These are phyloP conservation scores for Yamadazyma takamatsuzukensis DNA, from an alignment of 805 yeast species.

Conservation along the genomic window DNA sequence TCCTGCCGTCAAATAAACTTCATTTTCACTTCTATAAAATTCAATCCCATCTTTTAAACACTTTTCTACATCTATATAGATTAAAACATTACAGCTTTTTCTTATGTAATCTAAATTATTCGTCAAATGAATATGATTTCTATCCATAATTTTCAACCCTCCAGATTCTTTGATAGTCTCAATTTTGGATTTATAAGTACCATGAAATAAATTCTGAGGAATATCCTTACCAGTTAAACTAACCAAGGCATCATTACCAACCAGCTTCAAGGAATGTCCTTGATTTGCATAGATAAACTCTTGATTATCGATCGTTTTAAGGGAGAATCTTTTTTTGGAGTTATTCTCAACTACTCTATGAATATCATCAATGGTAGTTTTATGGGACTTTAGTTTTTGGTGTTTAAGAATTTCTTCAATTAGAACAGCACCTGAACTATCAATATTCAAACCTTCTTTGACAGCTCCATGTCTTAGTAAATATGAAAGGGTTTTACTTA, in stretches of 20 bases:
- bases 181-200: conserved; percentile 59
- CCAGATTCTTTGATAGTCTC: conserved; percentile 36
- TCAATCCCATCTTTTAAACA: conserved; percentile 40
- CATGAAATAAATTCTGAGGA: conserved; percentile 68
- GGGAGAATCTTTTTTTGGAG: conserved; percentile 66
- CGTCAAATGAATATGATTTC: conserved; percentile 89
- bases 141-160: conserved; percentile 63
- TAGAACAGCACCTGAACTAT: conserved; percentile 61
- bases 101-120: conserved; percentile 74
- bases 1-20: conserved; percentile 41
- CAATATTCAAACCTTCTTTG: conserved; percentile 62
- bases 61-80: conserved; percentile 56
- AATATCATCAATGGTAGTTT: conserved; percentile 56
- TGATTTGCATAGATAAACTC: conserved; percentile 76
- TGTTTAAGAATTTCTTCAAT: conserved; percentile 52
- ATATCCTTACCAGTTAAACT: conserved; percentile 37
- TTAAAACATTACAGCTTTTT: conserved; percentile 48
- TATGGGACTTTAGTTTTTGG: conserved; percentile 53
- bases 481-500: conserved; percentile 74
- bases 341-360: conserved; percentile 58
- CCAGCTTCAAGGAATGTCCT: conserved; percentile 69
- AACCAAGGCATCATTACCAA: conserved; percentile 41
- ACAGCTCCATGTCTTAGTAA: conserved; percentile 84
- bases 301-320: conserved; percentile 31
- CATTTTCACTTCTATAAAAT: conserved; percentile 66